Evolutionary conservation across 2,329 filamentous ascomycete genomes (phyloP), one percentile per base, ranked within the genome.

Genomic region (Botrytis medusae): DNA sequence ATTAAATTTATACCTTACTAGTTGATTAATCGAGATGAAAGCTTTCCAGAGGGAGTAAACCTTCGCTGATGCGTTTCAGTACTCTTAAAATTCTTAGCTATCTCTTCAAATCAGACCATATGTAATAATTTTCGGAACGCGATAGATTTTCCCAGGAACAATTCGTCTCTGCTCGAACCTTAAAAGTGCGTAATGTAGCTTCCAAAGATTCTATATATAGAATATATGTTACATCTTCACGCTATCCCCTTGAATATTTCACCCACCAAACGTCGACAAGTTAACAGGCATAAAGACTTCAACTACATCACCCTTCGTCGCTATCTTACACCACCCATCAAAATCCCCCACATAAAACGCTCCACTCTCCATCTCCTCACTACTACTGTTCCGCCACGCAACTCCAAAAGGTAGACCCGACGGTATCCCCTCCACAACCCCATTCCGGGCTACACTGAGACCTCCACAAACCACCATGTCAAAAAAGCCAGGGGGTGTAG

Each of bases 111-210:
- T 7, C 0, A 25, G 9, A 25, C 7, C 10, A 37, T 7, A 37
- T 60, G 51, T 25, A 10, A 22, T 0, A 12, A 25, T 37, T 25
- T 12, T 20, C 22, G 4, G 29, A 20, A 10, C 32, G 14, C 10
- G 2, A 37, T 8, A 25, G 20, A 10, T 37, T 2, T 14, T 22
- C 54, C 6, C n/a, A 20, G 16, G 29, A 32, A 18, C 7, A 32
- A 20, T 16, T 34, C 5, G 4, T 12, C 20, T 60, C 32, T 25
- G 10, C 10, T 62, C 12, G 22, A 40, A 3, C 8, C 2, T 20
- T 18, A n/a, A 6, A 2, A 16, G 4, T 4, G 1, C 6, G 6
- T 10, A n/a, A 0, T n/a, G 9, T 42, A 1, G 2, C 34, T 40
- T 61, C 34, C 32, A 8, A n/a, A 22, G 1, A 8, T 40, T 0